Evolutionary conservation across 139 green algal species (phyloP).

Genomic region (Dunaliella primolecta): DNA sequence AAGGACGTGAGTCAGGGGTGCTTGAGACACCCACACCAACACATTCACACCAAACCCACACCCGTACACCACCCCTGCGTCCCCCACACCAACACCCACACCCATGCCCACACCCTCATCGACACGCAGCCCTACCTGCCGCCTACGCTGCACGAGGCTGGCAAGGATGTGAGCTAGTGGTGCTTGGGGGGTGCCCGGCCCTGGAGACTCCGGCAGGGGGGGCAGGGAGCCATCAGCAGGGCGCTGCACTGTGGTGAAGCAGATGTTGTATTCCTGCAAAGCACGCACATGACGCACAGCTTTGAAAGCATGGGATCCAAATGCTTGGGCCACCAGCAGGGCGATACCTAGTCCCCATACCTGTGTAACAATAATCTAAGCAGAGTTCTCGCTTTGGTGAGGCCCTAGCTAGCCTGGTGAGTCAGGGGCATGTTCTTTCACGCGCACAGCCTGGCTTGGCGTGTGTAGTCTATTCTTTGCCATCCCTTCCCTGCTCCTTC

Average conservation of each 20-base stretch:
- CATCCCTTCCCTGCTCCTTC: no score
- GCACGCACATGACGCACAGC: background rate
- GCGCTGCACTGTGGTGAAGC: constrained; percentile 94
- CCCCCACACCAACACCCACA: background rate
- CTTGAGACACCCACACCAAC: constrained; percentile 24
- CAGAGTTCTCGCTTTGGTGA: background rate
- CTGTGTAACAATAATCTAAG: background rate
- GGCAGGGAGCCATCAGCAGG: constrained; percentile 45
- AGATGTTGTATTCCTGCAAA: constrained; percentile 97
- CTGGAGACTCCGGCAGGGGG: constrained; percentile 27
- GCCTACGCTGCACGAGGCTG: constrained; percentile 71
- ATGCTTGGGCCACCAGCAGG: no score
- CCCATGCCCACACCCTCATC: background rate
- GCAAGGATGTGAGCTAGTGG: constrained; percentile 69
- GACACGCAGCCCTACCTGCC: constrained; percentile 48
- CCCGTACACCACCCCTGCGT: background rate
- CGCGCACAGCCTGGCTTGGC: no score
- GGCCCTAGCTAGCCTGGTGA: background rate
- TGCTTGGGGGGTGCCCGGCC: constrained; percentile 46
- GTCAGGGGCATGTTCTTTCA: no score
- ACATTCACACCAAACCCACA: background rate
- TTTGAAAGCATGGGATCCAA: background rate
- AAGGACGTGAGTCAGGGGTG: constrained; percentile 70
- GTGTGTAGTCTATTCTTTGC: no score
- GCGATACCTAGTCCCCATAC: background rate